phyloP scores from a whole-genome alignment of 1,284 basidiomycete species.

The Leccinum subrobustum region DNA sequence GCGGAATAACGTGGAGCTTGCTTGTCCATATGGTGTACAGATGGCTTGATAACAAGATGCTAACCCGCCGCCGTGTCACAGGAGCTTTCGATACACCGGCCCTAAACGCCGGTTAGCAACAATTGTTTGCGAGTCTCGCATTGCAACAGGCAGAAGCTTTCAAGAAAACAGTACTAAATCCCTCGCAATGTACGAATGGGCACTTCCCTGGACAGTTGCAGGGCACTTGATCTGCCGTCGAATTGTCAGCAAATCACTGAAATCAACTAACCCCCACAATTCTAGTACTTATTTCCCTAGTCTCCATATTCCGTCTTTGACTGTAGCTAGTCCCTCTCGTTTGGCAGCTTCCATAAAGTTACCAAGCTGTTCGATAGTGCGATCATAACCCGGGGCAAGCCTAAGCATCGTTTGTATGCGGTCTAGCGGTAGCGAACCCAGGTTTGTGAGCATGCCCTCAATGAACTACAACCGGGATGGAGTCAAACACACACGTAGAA shows the following conservation, averaged over 20 bases:
- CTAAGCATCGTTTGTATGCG: slow-evolving; percentile 83
- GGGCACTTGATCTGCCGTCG: background rate
- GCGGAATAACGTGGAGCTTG: slow-evolving; percentile 52
- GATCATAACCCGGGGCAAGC: slow-evolving; percentile 77
- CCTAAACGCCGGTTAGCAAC: slow-evolving; percentile 25
- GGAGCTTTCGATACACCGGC: slow-evolving; percentile 20
- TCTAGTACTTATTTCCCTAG: slow-evolving; percentile 37
- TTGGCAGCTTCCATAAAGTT: slow-evolving; percentile 77
- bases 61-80: background rate
- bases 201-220: background rate
- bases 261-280: background rate
- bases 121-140: background rate
- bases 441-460: slow-evolving; percentile 82
- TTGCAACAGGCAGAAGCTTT: slow-evolving; percentile 8
- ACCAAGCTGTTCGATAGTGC: slow-evolving; percentile 71
- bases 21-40: slow-evolving; percentile 25
- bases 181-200: background rate
- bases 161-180: background rate
- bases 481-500: slow-evolving; percentile 2
- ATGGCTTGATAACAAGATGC: slow-evolving; percentile 17
- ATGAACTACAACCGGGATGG: slow-evolving; percentile 53
- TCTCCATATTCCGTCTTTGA: slow-evolving; percentile 74
- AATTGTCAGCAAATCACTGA: background rate
- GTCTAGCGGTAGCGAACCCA: slow-evolving; percentile 69
- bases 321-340: slow-evolving; percentile 71